These are phyloP conservation scores for Globisporangium recalcitrans DNA, from an alignment of 352 stramenopile genomes.

Conservation along the genomic window DNA sequence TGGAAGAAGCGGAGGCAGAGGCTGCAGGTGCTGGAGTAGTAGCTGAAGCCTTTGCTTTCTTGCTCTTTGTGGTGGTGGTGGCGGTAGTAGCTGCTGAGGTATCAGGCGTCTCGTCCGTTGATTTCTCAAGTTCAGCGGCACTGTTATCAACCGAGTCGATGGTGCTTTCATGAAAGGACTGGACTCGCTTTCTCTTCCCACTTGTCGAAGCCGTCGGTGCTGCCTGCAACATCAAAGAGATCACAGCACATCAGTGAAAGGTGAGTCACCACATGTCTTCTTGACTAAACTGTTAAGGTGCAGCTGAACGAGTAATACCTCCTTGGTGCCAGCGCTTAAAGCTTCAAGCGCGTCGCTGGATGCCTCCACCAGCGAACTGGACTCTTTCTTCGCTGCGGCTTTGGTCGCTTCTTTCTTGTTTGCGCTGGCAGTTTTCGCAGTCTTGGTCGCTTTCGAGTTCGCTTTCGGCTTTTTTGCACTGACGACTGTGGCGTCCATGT, in stretches of 20 bases:
- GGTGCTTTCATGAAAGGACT: constrained; percentile 2
- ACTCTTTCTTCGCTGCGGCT: constrained; percentile 24
- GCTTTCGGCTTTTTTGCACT: constrained; percentile 7
- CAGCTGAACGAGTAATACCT: neutral
- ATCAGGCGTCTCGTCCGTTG: constrained; percentile 5
- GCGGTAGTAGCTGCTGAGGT: neutral
- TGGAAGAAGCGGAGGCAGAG: neutral
- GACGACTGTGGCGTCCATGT: constrained; percentile 4
- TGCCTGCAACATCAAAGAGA: neutral
- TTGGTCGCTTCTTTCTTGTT: constrained; percentile 21
- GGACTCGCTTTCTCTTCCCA: constrained; percentile 14
- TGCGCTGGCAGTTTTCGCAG: constrained; percentile 5
- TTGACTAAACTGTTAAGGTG: neutral
- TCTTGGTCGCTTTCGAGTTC: constrained; percentile 3
- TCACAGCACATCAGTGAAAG: neutral
- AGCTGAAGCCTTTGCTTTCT: constrained; percentile 9
- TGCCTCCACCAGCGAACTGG: neutral
- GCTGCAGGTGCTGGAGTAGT: neutral
- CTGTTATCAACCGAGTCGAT: neutral
- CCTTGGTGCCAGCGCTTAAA: constrained; percentile 6
- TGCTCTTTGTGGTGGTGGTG: constrained; percentile 16
- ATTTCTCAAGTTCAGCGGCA: neutral
- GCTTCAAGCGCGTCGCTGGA: constrained; percentile 10
- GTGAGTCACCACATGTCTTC: neutral
- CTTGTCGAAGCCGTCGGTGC: constrained; percentile 1